Evolutionary conservation across 805 yeast genomes (phyloP), one percentile per base, ranked within the genome.

Genomic region (Metschnikowia similis): DNA sequence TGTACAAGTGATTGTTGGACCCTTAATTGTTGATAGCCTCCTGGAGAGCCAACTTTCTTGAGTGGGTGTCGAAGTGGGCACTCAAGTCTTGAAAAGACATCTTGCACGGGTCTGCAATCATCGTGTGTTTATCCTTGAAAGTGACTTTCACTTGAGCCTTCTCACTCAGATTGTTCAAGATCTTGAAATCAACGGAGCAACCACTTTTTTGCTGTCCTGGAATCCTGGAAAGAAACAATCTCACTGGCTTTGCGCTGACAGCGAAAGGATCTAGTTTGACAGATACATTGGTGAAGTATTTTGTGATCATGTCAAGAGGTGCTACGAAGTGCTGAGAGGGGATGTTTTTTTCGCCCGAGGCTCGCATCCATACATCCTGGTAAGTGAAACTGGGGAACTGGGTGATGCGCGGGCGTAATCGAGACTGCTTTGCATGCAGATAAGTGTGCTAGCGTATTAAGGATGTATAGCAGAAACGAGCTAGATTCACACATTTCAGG

Each of bases 191-290:
- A 2, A 91, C 62, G 7, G 60, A 71, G 48, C 91, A 82, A 8
- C 76, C 63, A 37, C 78, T 74, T 59, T 85, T 84, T 59, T 83
- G 73, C 30, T 82, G 72, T 6, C 94, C 89, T 9, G 97, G 97
- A 39, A 91, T 80, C 47, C 88, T 78, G 9, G 94, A 77, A 41
- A 91, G 76, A 59, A 91, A 84, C 8, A 87, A 72, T 59, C 98
- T 81, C 5, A 96, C 90, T 6, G 87, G 74, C 66, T 85, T 87
- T 40, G 90, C 94, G 21, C 62, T 62, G 56, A 86, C 87, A 29
- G 75, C 67, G 55, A 86, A 77, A 1, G 97, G 96, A 66, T 87
- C 82, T 76, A 91, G 89, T 62, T 76, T 82, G 39, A 92, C 87
- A 40, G 75, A 74, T 8, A 89, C 89, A 56, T 82, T 82, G 34